These are phyloP conservation scores for Panicum miliaceum DNA, from an alignment of 176 grass and related monocot genomes.

Conservation along the genomic window DNA sequence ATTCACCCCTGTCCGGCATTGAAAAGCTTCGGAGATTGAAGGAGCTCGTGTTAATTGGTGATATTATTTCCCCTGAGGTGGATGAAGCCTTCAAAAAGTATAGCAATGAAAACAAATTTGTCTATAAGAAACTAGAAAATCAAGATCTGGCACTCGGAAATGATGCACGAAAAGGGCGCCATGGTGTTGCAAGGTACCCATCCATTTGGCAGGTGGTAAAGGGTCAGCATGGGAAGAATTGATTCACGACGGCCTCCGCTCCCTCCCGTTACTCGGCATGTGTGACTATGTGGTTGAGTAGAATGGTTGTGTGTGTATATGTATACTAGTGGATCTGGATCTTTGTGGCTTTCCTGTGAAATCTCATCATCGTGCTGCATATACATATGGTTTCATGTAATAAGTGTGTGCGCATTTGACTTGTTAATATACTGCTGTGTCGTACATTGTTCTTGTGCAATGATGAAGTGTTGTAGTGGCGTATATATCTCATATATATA, in stretches of 20 bases:
- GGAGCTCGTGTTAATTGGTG: constrained; percentile 19
- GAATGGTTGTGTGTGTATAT: background rate
- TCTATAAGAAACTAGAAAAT: background rate
- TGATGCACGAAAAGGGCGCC: background rate
- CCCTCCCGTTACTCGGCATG: background rate
- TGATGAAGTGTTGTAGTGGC: too few species aligned
- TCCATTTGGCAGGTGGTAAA: too few species aligned
- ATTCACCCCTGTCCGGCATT: background rate
- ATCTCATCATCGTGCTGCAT: background rate
- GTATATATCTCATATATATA: too few species aligned
- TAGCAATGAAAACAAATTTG: background rate
- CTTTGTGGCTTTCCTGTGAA: background rate
- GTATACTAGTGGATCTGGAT: background rate
- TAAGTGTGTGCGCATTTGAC: background rate
- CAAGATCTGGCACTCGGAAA: background rate
- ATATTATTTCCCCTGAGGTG: background rate
- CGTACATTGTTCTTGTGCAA: too few species aligned
- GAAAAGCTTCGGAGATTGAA: background rate
- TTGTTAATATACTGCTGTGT: background rate
- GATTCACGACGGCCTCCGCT: too few species aligned
- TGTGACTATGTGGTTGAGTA: background rate
- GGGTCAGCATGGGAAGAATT: too few species aligned
- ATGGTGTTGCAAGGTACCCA: background rate
- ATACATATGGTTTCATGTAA: constrained; percentile 8
- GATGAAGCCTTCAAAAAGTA: background rate